These are phyloP conservation scores for Fusarium floridanum DNA, from an alignment of 2,329 filamentous ascomycete species.

Conservation along the genomic window DNA sequence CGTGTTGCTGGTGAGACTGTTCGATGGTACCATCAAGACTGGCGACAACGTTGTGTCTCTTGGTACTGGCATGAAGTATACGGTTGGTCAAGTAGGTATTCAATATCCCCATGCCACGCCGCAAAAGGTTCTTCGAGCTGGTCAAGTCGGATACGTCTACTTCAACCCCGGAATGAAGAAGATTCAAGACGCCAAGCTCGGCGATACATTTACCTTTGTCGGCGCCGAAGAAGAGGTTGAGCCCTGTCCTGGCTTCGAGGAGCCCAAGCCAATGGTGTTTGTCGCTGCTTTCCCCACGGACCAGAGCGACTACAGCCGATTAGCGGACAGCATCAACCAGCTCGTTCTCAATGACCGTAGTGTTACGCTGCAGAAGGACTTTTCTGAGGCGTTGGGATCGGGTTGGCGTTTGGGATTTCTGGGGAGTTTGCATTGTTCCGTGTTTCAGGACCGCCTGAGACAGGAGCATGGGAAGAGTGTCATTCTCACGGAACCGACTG, in stretches of 20 bases:
- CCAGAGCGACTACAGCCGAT: slow-evolving; percentile 84
- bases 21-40: slow-evolving; percentile 85
- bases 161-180: slow-evolving; percentile 99
- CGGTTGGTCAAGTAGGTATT: slow-evolving; percentile 95
- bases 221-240: slow-evolving; percentile 82
- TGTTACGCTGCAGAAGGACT: slow-evolving; percentile 93
- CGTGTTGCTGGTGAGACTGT: slow-evolving; percentile 89
- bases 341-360: slow-evolving; percentile 95
- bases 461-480: slow-evolving; percentile 96
- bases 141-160: slow-evolving; percentile 95
- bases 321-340: slow-evolving; percentile 95
- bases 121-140: slow-evolving; percentile 83
- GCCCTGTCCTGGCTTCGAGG: slow-evolving; percentile 91
- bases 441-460: slow-evolving; percentile 94
- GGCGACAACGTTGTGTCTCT: slow-evolving; percentile 91
- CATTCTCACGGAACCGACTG: slow-evolving; percentile 96
- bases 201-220: slow-evolving; percentile 91
- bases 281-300: slow-evolving; percentile 97
- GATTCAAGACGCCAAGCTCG: slow-evolving; percentile 94
- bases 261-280: slow-evolving; percentile 99
- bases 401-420: slow-evolving; percentile 96
- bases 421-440: slow-evolving; percentile 98
- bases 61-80: slow-evolving; percentile 89
- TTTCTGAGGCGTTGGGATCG: slow-evolving; percentile 91
- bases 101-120: slow-evolving; percentile 92